A percentile compares a stretch with the other conserved stretches of the same genome.
Conservation (phyloP, 768 basidiomycete genomes). For the Mycena haematopus region DNA sequence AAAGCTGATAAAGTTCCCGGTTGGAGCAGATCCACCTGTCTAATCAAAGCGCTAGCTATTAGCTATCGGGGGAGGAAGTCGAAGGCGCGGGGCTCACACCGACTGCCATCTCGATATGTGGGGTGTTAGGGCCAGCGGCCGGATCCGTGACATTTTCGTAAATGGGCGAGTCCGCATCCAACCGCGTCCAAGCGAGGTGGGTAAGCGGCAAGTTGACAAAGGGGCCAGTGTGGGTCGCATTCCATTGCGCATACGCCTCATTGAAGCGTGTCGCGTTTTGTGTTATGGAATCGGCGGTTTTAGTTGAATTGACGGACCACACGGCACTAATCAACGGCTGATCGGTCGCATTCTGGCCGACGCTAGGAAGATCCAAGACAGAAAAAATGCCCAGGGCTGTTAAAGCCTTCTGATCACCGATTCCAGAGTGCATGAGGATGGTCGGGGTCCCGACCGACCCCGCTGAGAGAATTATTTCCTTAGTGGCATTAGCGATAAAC, state of each 20-base stretch:
- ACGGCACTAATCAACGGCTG: background rate
- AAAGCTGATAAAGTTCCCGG: background rate
- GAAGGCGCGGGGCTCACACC: background rate
- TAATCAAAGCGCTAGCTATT: background rate
- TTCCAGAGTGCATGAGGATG: slow-evolving; percentile 38
- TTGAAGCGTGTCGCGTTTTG: slow-evolving; percentile 25
- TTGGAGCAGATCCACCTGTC: background rate
- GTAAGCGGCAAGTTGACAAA: slow-evolving; percentile 28
- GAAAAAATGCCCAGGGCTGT: slow-evolving; percentile 23
- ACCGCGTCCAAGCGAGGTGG: background rate
- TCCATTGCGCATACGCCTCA: slow-evolving; percentile 31
- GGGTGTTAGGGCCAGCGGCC: background rate
- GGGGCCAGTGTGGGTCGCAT: slow-evolving; percentile 31
- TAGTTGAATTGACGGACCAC: slow-evolving; percentile 24
- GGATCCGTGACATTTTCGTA: background rate
- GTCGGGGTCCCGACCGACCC: slow-evolving; percentile 39
- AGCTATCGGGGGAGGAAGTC: background rate
- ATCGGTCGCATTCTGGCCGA: background rate
- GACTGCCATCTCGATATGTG: background rate
- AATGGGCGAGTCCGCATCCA: background rate
- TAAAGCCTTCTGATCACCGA: slow-evolving; percentile 32
- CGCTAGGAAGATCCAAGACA: slow-evolving; percentile 18
- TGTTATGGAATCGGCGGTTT: slow-evolving; percentile 17
- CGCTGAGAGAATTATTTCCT: slow-evolving; percentile 41
- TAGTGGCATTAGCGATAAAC: slow-evolving; percentile 30